phyloP scores from a whole-genome alignment of 164 flowering plant species.

The Nymphaea thermarum region DNA sequence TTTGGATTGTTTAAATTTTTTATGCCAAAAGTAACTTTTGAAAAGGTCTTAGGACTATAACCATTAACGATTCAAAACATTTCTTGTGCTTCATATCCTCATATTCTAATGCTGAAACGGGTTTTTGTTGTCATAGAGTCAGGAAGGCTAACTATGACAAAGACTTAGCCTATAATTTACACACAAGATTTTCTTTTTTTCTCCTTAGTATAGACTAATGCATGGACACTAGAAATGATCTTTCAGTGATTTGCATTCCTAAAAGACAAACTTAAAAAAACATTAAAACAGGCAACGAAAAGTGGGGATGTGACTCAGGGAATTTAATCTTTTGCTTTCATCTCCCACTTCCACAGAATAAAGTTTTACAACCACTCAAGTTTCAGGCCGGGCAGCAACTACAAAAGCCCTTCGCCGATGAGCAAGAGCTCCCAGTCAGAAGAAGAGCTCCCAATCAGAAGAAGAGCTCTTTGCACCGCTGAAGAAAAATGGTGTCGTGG shows the following conservation, averaged over 20 bases:
- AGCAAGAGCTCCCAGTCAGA: constrained; percentile 2
- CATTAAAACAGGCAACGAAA: constrained; percentile 21
- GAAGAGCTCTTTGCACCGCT: constrained; percentile 2
- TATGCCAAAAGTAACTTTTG: too few relatives aligned
- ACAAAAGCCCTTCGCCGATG: background rate
- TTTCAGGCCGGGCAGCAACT: background rate
- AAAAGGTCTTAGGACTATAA: too few relatives aligned
- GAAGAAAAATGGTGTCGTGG: constrained; percentile 4
- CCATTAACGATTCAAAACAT: too few relatives aligned
- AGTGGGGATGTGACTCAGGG: constrained; percentile 34
- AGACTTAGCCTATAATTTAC: too few relatives aligned
- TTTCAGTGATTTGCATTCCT: background rate
- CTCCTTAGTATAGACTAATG: too few relatives aligned
- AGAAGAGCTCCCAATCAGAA: constrained; percentile 2
- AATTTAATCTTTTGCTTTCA: constrained; percentile 36
- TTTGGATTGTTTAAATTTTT: too few relatives aligned
- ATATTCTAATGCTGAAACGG: too few relatives aligned
- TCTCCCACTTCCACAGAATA: constrained; percentile 20
- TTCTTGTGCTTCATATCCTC: too few relatives aligned
- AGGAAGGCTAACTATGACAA: too few relatives aligned
- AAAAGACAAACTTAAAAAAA: constrained; percentile 16
- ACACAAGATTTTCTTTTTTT: too few relatives aligned
- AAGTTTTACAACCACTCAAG: constrained; percentile 1
- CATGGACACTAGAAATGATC: background rate
- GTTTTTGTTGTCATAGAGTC: too few relatives aligned